phyloP scores from a whole-genome alignment of 768 basidiomycete species.

The Rossbeevera mucosa region DNA sequence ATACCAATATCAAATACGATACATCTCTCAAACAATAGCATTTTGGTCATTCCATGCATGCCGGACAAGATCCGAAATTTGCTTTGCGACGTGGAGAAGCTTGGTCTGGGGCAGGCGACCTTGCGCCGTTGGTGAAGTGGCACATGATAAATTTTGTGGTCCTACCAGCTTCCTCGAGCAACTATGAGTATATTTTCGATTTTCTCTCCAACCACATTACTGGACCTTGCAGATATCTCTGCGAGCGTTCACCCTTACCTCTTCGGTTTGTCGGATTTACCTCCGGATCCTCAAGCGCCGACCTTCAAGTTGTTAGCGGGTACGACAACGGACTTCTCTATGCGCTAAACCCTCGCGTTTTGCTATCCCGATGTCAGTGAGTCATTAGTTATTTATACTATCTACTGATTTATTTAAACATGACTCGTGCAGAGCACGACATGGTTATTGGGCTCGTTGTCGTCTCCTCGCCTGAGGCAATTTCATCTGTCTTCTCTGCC shows the following conservation, averaged over 20 bases:
- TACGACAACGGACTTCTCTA: conserved; percentile 15
- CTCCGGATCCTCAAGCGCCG: neutral
- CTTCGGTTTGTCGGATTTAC: neutral
- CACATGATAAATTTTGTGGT: neutral
- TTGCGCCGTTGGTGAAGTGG: too few species aligned
- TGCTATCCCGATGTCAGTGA: conserved; percentile 16
- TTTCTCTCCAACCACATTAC: neutral
- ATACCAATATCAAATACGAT: too few species aligned
- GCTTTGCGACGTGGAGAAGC: too few species aligned
- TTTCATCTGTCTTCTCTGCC: conserved; percentile 9
- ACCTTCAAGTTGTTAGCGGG: conserved; percentile 16
- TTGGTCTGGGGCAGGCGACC: too few species aligned
- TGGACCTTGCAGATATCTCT: neutral
- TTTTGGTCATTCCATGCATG: neutral
- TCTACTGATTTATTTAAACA: neutral
- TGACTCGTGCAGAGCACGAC: conserved; percentile 8
- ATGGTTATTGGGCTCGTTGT: conserved; percentile 15
- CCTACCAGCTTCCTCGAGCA: neutral
- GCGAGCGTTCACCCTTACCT: neutral
- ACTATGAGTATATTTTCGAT: neutral
- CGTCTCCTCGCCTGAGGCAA: conserved; percentile 11
- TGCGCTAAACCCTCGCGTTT: conserved; percentile 7
- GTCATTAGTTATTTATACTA: neutral
- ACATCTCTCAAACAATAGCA: too few species aligned
- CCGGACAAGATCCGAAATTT: neutral